A percentile compares a stretch with the other conserved stretches of the same genome.
Evolutionary conservation across 305 asterid species (phyloP).

Genomic region (Solanum hybrid): DNA sequence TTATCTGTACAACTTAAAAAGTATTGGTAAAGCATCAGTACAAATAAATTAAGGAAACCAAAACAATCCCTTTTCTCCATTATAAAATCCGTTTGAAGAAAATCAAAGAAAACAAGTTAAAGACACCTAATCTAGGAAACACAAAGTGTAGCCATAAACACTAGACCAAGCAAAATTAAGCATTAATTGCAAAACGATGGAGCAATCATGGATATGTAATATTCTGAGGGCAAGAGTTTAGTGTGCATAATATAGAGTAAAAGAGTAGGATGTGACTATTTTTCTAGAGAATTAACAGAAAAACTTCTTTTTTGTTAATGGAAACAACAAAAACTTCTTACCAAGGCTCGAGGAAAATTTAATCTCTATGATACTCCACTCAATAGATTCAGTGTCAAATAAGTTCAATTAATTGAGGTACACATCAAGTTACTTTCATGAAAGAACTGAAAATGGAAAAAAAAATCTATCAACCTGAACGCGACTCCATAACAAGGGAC

Average conservation of each 20-base stretch:
- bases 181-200: not conserved
- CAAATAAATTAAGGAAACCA: not conserved
- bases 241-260: not conserved
- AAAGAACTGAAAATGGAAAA: not conserved
- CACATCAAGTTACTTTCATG: not conserved
- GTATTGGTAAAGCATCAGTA: not conserved
- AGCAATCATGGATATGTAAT: not conserved
- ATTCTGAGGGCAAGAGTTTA: not conserved
- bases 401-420: not conserved
- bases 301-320: not conserved
- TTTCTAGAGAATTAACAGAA: not conserved
- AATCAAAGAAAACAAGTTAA: not conserved
- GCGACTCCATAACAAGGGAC: slow-evolving; percentile 97
- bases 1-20: not conserved
- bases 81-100: not conserved
- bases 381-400: not conserved
- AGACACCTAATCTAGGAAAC: not conserved
- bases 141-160: not conserved
- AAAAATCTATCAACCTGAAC: slow-evolving; percentile 54
- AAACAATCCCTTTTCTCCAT: not conserved
- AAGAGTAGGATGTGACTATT: not conserved
- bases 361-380: not conserved
- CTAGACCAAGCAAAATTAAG: not conserved
- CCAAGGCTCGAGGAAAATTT: not conserved
- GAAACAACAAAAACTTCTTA: not conserved